These are phyloP conservation scores for Pythium insidiosum DNA, from an alignment of 352 stramenopile genomes.

Conservation along the genomic window DNA sequence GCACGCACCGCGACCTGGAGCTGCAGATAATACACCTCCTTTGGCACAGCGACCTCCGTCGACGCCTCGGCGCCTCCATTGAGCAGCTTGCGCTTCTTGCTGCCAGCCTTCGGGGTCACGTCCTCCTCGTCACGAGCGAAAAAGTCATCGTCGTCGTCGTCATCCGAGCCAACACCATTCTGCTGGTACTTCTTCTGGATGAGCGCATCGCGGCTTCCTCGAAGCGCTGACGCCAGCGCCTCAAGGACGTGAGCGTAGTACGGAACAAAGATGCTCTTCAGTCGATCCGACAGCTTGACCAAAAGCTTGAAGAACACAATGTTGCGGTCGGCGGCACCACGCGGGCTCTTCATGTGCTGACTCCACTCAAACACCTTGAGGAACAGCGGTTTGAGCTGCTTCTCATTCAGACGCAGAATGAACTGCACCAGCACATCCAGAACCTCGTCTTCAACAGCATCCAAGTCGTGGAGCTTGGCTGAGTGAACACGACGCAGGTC, in stretches of 20 bases:
- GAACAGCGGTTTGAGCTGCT: conserved; percentile 86
- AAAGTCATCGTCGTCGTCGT: conserved; percentile 49
- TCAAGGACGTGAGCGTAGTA: conserved; percentile 80
- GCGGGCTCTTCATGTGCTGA: conserved; percentile 28
- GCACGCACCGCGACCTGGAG: conserved; percentile 51
- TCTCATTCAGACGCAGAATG: conserved; percentile 83
- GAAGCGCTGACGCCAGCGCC: conserved; percentile 35
- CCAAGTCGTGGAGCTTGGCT: conserved; percentile 39
- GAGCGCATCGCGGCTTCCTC: conserved; percentile 40
- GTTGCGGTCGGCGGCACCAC: conserved; percentile 31
- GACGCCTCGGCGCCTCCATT: conserved; percentile 17
- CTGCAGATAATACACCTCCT: conserved; percentile 32
- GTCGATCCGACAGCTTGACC: conserved; percentile 65
- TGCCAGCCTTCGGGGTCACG: neutral
- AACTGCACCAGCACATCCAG: conserved; percentile 75
- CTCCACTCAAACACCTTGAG: conserved; percentile 79
- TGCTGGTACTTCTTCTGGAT: conserved; percentile 18
- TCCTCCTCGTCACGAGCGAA: conserved; percentile 29
- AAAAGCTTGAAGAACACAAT: conserved; percentile 81
- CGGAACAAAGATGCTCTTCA: conserved; percentile 85
- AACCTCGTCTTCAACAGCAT: conserved; percentile 68
- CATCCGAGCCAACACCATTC: conserved; percentile 22
- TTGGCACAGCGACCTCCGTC: conserved; percentile 6
- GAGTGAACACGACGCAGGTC: conserved; percentile 68
- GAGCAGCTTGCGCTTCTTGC: conserved; percentile 52